Evolutionary conservation across 2,329 filamentous ascomycete species (phyloP).

Genomic region (Pseudogymnoascus sp.): DNA sequence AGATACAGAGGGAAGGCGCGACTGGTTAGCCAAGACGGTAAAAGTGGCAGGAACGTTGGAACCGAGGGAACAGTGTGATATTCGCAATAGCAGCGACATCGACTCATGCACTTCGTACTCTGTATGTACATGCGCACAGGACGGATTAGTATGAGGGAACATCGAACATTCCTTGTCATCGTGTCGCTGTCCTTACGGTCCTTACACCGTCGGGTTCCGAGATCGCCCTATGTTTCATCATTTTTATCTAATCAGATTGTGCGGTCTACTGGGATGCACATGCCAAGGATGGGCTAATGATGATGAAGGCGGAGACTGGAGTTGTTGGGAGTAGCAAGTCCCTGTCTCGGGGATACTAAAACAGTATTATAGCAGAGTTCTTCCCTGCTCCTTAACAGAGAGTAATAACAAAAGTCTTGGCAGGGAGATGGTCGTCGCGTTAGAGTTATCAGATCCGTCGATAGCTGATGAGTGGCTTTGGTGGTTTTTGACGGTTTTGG

Average conservation of each 20-base stretch:
- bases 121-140: background rate
- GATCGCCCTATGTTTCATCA: background rate
- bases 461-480: background rate
- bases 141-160: background rate
- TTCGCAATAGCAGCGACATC: background rate
- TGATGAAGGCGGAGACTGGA: background rate
- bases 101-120: background rate
- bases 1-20: background rate
- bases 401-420: background rate
- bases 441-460: conserved; percentile 8
- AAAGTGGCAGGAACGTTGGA: background rate
- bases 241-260: conserved; percentile 1
- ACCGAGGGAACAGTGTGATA: background rate
- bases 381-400: background rate
- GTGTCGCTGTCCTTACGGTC: background rate
- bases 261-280: background rate
- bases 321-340: background rate
- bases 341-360: background rate
- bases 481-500: background rate
- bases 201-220: background rate
- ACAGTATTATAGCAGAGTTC: background rate
- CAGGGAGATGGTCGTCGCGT: conserved; percentile 1
- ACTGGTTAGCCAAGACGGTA: background rate
- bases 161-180: background rate
- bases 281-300: background rate